Evolutionary conservation across 2,329 filamentous ascomycete genomes (phyloP), one percentile per base, ranked within the genome.

Genomic region (Coniochaeta sp.): DNA sequence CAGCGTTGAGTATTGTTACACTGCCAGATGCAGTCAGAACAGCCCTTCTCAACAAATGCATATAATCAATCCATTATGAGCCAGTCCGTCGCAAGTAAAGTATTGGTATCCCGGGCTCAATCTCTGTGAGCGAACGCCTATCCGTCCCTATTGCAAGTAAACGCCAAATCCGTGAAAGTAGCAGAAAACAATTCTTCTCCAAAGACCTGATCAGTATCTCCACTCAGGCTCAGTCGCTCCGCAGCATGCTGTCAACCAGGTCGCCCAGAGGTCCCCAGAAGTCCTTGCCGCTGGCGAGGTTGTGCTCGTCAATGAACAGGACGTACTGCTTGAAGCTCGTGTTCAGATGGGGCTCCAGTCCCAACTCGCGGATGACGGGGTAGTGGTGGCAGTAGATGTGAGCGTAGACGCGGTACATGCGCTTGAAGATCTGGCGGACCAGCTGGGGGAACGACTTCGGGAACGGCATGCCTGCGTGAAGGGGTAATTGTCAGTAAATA

Each of bases 311-410:
- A 60, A 99, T 91, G 71, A 99, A 99, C 53, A 99, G 81, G 56
- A 99, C 94, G 65, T 97, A 99, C 71, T 99, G 94, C 79, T 99
- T 99, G 83, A 99, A 99, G 72, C 90, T 95, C 13, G 94, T 99
- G 73, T 99, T 99, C 58, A 99, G 81, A 70, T 99, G 94, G 42
- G 95, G 91, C 71, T 99, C 94, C 53, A 99, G 81, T 20, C 94
- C 94, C 33, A 99, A 81, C 67, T 96, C 91, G 53, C 95, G 87
- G 60, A 99, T 87, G 59, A 99, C 91, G 31, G 91, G 91, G 72
- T 99, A 99, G 75, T 99, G 94, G 71, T 99, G 94, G 76, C 95
- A 99, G 82, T 99, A 99, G 62, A 99, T 96, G 74, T 99, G 94
- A 40, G 94, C 94, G 69, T 99, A 99, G 56, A 99, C 92, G 60